These are phyloP conservation scores for Groenewaldozyma sp. DNA, from an alignment of 1,139 yeast species.

Conservation along the genomic window DNA sequence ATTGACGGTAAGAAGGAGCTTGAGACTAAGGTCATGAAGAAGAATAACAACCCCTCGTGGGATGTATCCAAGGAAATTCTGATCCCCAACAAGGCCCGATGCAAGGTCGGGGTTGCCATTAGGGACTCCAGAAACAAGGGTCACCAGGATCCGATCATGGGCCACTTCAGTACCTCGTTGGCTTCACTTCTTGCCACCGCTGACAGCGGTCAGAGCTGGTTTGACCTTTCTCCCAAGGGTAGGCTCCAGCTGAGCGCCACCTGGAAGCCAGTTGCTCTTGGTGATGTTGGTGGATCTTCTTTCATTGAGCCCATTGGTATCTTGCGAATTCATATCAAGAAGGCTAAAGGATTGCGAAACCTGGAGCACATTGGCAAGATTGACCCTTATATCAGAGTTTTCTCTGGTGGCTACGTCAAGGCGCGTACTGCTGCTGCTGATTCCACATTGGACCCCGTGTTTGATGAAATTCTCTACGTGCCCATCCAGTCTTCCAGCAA, in stretches of 20 bases:
- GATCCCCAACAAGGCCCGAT: slow-evolving; percentile 60
- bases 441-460: slow-evolving; percentile 67
- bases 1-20: slow-evolving; percentile 51
- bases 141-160: slow-evolving; percentile 53
- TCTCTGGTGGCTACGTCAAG: slow-evolving; percentile 67
- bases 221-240: slow-evolving; percentile 54
- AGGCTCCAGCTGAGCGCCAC: slow-evolving; percentile 57
- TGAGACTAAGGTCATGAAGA: slow-evolving; percentile 51
- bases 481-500: slow-evolving; percentile 78
- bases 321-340: slow-evolving; percentile 60
- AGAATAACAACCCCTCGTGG: slow-evolving; percentile 62
- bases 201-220: slow-evolving; percentile 72
- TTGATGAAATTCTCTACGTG: slow-evolving; percentile 76
- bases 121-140: slow-evolving; percentile 55
- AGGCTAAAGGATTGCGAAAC: slow-evolving; percentile 68
- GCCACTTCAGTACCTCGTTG: slow-evolving; percentile 38
- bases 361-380: slow-evolving; percentile 82
- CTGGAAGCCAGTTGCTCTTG: slow-evolving; percentile 85
- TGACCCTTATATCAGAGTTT: slow-evolving; percentile 81
- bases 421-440: slow-evolving; percentile 69
- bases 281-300: slow-evolving; percentile 44
- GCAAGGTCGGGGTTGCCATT: slow-evolving; percentile 56
- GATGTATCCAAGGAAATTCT: slow-evolving; percentile 59
- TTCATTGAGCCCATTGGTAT: slow-evolving; percentile 93
- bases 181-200: slow-evolving; percentile 67